Evolutionary conservation across 2,329 filamentous ascomycete species (phyloP), one percentile per base, ranked within the genome.

Genomic region (Botryosphaeria agaves): DNA sequence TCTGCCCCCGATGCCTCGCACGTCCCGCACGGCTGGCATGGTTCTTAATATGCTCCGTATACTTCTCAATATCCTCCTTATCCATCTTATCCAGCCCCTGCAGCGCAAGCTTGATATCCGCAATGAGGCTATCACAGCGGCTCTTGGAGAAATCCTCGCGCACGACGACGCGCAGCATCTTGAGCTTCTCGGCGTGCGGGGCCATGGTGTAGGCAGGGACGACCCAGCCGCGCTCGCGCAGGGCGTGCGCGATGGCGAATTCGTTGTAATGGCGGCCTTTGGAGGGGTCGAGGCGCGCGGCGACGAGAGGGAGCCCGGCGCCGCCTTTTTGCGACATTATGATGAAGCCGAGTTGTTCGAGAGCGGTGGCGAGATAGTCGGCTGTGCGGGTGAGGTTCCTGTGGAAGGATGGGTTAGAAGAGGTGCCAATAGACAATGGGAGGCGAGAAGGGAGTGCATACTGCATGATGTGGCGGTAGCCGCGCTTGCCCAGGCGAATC

Each of bases 121-220:
- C 44, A 36, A 94, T 55, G 27, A 95, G 62, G 7, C 70, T 62
- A 47, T 95, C 84, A 47, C 83, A 92, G 23, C 85, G 69, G 41
- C 66, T 73, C 52, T 78, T 75, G 28, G 73, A 80, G 43, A 95
- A 94, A 56, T 94, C 87, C 55, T 94, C 87, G 30, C 87, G 72
- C 4, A 94, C 81, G 1, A 95, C 87, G 4, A 94, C 72, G 21
- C 87, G 76, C 62, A 94, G 72, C 69, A 95, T 76, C 66, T 93
- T 91, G 47, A 94, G 65, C 39, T 73, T 62, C 33, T 81, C 64
- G 12, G 81, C 84, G 49, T 92, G 67, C 12, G 85, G 85, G 1
- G 87, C 87, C 87, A 94, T 94, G 23, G 85, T 95, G 58, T 95
- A 95, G 0, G 87, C 87, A 0, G 87, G 87, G 0, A 94, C 81